A percentile compares a stretch with the other conserved stretches of the same genome.
Conservation (phyloP, 805 yeast species). For the Lipomyces yamadae region DNA sequence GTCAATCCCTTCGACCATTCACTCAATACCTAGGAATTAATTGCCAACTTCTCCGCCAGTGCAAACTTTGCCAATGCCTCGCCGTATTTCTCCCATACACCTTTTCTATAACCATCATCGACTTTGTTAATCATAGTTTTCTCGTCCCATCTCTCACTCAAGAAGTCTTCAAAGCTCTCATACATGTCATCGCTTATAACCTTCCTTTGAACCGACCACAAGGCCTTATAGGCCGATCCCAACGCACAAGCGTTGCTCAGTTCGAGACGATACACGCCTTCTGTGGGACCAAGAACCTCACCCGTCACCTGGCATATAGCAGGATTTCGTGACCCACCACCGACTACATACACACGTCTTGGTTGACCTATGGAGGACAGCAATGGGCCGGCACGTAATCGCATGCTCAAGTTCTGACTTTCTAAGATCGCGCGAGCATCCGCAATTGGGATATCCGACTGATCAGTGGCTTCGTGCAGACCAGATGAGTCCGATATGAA, state of each 20-base stretch:
- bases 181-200: conserved; percentile 38
- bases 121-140: conserved; percentile 30
- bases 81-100: conserved; percentile 37
- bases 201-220: conserved; percentile 46
- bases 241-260: conserved; percentile 89
- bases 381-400: conserved; percentile 80
- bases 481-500: conserved; percentile 41
- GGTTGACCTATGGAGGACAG: conserved; percentile 61
- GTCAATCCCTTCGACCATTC: neutral
- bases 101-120: conserved; percentile 35
- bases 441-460: conserved; percentile 48
- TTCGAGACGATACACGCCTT: conserved; percentile 72
- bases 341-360: conserved; percentile 75
- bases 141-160: conserved; percentile 37
- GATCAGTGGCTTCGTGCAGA: conserved; percentile 32
- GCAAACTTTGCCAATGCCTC: conserved; percentile 26
- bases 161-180: conserved; percentile 48
- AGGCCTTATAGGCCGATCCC: conserved; percentile 87
- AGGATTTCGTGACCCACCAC: conserved; percentile 79
- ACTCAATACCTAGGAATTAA: neutral
- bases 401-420: conserved; percentile 83
- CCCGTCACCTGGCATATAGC: conserved; percentile 73
- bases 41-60: conserved; percentile 24
- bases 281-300: conserved; percentile 65
- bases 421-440: conserved; percentile 83